Evolutionary conservation across 2,329 filamentous ascomycete genomes (phyloP).

Genomic region (Cercospora zeae-maydis): DNA sequence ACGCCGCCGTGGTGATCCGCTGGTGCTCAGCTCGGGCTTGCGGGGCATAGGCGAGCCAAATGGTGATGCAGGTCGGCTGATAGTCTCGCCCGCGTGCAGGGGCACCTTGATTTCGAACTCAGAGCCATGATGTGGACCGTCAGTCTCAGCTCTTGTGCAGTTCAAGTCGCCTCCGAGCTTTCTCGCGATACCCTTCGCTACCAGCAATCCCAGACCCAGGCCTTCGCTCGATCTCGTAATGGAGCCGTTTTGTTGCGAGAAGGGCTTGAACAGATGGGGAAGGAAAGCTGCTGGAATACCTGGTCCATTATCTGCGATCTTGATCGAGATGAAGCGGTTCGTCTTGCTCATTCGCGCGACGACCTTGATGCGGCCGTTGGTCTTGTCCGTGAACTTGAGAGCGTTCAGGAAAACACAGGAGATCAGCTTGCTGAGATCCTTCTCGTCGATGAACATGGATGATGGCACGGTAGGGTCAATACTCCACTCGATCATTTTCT

Average conservation of each 20-base stretch:
- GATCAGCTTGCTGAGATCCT: conserved; percentile 61
- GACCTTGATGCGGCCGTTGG: conserved; percentile 56
- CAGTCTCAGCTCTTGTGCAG: conserved; percentile 60
- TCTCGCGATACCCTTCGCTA: conserved; percentile 67
- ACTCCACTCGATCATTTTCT: conserved; percentile 50
- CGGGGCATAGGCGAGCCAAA: conserved; percentile 45
- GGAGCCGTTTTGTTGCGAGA: conserved; percentile 65
- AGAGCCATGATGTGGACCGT: conserved; percentile 58
- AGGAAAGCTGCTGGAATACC: conserved; percentile 66
- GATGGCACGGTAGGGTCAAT: conserved; percentile 51
- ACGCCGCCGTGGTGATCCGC: conserved; percentile 15
- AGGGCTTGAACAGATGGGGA: conserved; percentile 65
- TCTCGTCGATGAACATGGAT: conserved; percentile 58
- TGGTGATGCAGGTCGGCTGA: conserved; percentile 51
- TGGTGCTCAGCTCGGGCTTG: conserved; percentile 15
- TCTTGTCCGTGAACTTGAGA: conserved; percentile 63
- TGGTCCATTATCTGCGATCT: conserved; percentile 62
- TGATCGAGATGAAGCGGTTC: conserved; percentile 56
- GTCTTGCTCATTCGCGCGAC: conserved; percentile 49
- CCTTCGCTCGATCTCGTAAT: conserved; percentile 66
- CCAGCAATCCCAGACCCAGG: conserved; percentile 64
- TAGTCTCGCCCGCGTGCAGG: conserved; percentile 50
- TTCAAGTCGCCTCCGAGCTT: conserved; percentile 66
- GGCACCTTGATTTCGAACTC: conserved; percentile 68
- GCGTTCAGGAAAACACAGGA: conserved; percentile 65